Conservation (phyloP, 2,329 filamentous ascomycete genomes). For the Epichloe brachyelytri region DNA sequence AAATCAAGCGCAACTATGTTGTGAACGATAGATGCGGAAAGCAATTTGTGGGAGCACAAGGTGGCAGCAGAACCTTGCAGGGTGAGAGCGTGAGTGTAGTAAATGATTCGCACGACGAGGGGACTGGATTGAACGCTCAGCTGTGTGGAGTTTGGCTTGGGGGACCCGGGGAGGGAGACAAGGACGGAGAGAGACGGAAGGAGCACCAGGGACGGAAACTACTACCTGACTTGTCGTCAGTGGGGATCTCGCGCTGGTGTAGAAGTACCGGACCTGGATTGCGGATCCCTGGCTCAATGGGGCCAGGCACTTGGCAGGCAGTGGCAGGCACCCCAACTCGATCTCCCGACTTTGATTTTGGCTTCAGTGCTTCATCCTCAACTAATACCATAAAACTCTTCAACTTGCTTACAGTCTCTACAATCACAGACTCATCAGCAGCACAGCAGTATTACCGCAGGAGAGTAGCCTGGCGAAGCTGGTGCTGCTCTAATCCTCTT, state of each 20-base stretch:
- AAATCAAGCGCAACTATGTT: conserved; percentile 1
- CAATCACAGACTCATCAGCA: neutral
- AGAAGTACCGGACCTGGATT: neutral
- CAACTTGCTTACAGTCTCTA: neutral
- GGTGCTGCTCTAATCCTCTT: neutral
- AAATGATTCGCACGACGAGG: conserved; percentile 4
- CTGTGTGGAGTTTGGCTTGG: neutral
- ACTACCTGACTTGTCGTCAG: neutral
- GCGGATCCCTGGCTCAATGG: neutral
- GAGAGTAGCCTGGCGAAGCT: no score
- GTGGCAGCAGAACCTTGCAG: conserved; percentile 3
- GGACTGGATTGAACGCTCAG: neutral
- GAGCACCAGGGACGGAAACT: neutral
- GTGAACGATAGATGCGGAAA: neutral
- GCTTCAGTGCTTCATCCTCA: neutral
- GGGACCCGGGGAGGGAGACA: no score
- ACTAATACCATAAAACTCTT: neutral
- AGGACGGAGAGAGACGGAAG: neutral
- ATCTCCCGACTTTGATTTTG: neutral
- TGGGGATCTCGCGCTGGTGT: neutral
- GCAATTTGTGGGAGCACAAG: conserved; percentile 3
- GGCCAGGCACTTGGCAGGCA: neutral
- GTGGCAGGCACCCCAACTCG: no score
- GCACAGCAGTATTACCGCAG: neutral
- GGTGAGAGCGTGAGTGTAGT: conserved; percentile 1